A percentile compares a stretch with the other conserved stretches of the same genome.
Evolutionary conservation across 2,329 filamentous ascomycete genomes (phyloP).

Genomic region (Microcyclospora tardicrescens): DNA sequence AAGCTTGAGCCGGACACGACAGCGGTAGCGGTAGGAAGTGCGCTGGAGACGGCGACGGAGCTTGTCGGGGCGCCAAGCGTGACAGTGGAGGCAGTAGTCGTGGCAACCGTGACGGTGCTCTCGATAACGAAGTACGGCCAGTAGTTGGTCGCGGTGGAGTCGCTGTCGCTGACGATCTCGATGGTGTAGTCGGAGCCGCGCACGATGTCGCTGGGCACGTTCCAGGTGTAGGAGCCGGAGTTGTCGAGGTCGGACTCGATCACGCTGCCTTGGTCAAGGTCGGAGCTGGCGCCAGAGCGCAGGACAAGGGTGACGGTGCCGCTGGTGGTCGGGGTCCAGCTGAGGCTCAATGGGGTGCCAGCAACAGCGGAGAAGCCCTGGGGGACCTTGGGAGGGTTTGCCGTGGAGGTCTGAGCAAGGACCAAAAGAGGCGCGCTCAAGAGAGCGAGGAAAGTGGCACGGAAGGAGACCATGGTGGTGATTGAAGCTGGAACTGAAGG

Average conservation of each 20-base stretch:
- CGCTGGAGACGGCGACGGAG: conserved; percentile 14
- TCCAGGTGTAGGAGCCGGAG: conserved; percentile 37
- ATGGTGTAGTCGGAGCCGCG: conserved; percentile 39
- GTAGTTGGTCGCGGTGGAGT: conserved; percentile 38
- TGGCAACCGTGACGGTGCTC: conserved; percentile 29
- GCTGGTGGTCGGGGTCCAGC: conserved; percentile 36
- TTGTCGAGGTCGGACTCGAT: conserved; percentile 32
- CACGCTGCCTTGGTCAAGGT: conserved; percentile 20
- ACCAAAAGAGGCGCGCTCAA: conserved; percentile 33
- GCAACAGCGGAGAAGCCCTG: conserved; percentile 30
- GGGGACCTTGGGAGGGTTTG: conserved; percentile 38
- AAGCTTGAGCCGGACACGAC: conserved; percentile 11
- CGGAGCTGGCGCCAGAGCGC: conserved; percentile 26
- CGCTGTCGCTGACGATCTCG: conserved; percentile 37
- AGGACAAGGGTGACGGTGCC: conserved; percentile 40
- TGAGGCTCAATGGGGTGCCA: conserved; percentile 33
- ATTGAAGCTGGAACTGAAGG: neutral
- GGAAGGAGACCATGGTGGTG: conserved; percentile 31
- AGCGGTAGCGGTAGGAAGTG: conserved; percentile 15
- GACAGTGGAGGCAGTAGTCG: conserved; percentile 13
- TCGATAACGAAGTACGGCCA: conserved; percentile 38
- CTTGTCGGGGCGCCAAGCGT: conserved; percentile 21
- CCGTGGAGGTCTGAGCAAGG: conserved; percentile 16
- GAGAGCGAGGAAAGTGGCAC: conserved; percentile 31
- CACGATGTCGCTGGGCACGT: conserved; percentile 27